Percentiles rank a stretch among this genome's conserved stretches.
Conservation (phyloP, 2,329 filamentous ascomycete genomes). For the Sporothrix dimorphospora region DNA sequence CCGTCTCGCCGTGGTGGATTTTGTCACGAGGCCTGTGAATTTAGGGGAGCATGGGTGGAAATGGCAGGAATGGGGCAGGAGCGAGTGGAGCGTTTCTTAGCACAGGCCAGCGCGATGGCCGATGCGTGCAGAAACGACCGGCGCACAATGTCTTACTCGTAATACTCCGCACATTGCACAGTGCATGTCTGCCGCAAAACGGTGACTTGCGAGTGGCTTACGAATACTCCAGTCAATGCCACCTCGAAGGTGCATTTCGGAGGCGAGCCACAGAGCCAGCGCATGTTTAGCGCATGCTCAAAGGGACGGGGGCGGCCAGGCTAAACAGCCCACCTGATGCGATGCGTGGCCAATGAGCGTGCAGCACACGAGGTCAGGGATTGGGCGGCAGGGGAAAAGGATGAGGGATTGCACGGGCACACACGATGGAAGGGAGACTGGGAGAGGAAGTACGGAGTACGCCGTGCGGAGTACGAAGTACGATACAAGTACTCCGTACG, state of each 20-base stretch:
- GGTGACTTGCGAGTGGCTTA: slow-evolving; percentile 13
- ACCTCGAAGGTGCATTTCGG: background rate
- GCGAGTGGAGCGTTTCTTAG: background rate
- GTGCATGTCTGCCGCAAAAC: background rate
- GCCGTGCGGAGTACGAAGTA: background rate
- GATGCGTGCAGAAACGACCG: background rate
- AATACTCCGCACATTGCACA: slow-evolving; percentile 9
- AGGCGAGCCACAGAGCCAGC: background rate
- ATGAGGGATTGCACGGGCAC: background rate
- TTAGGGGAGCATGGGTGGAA: background rate
- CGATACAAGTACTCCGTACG: background rate
- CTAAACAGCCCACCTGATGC: slow-evolving; percentile 24
- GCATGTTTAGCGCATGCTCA: background rate
- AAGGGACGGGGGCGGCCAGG: background rate
- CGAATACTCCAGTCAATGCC: slow-evolving; percentile 6
- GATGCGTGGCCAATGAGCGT: background rate
- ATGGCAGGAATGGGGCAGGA: background rate
- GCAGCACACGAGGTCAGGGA: background rate
- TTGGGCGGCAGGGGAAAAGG: background rate
- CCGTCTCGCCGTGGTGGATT: slow-evolving; percentile 11
- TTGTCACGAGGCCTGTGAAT: slow-evolving; percentile 25
- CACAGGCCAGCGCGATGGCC: background rate
- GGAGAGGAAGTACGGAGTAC: background rate
- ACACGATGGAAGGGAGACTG: background rate
- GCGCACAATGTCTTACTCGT: background rate